These are phyloP conservation scores for Colletotrichum theobromicola DNA, from an alignment of 2,329 filamentous ascomycete genomes.

Conservation along the genomic window DNA sequence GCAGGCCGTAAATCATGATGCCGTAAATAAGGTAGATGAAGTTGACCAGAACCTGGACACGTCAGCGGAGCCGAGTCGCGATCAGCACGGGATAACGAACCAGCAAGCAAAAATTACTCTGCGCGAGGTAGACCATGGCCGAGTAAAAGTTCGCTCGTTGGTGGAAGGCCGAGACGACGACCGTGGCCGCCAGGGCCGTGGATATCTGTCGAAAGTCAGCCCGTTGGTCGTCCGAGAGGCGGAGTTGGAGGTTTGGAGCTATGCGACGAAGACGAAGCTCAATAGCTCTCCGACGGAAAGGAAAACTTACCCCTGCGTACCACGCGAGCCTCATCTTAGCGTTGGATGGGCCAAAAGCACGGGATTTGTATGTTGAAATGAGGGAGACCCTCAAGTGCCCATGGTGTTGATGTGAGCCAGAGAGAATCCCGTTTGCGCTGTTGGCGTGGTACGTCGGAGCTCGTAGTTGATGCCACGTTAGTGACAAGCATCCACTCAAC, in stretches of 20 bases:
- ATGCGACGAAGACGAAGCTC: neutral
- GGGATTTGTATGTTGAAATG: conserved; percentile 17
- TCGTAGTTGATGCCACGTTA: conserved; percentile 36
- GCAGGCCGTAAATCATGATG: conserved; percentile 83
- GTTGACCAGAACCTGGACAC: conserved; percentile 81
- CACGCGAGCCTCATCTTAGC: conserved; percentile 62
- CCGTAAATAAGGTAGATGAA: conserved; percentile 82
- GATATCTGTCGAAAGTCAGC: conserved; percentile 63
- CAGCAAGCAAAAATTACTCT: conserved; percentile 95
- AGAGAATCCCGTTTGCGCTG: conserved; percentile 5
- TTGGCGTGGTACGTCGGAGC: conserved; percentile 13
- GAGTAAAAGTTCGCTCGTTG: conserved; percentile 98
- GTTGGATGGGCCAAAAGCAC: conserved; percentile 27
- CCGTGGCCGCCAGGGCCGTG: conserved; percentile 80
- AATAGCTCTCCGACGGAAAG: neutral
- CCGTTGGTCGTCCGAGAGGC: neutral
- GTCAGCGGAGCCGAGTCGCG: neutral
- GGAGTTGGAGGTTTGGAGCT: neutral
- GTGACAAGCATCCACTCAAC: conserved; percentile 22
- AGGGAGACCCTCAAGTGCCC: conserved; percentile 36
- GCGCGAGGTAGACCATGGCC: conserved; percentile 93
- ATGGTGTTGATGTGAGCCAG: conserved; percentile 31
- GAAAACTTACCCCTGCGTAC: conserved; percentile 63
- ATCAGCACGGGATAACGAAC: conserved; percentile 52
- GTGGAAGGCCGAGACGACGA: conserved; percentile 89